phyloP scores from a whole-genome alignment of 2,329 filamentous ascomycete genomes.

The Coniosporium tulheliwenetii region DNA sequence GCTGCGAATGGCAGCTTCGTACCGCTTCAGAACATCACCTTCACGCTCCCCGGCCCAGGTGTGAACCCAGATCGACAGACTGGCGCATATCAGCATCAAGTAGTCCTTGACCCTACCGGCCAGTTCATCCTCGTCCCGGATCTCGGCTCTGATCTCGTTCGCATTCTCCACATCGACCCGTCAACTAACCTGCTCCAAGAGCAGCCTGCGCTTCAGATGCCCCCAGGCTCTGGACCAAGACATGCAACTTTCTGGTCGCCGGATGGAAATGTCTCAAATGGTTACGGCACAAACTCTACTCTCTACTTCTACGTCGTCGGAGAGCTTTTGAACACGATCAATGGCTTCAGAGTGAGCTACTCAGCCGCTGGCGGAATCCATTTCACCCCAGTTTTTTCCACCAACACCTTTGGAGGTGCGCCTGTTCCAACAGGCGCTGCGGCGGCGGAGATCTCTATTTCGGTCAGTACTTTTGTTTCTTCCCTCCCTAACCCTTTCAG shows the following conservation, averaged over 20 bases:
- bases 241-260: conserved; percentile 20
- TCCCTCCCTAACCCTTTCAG: background rate
- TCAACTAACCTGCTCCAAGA: conserved; percentile 11
- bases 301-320: conserved; percentile 25
- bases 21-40: conserved; percentile 13
- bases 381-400: conserved; percentile 29
- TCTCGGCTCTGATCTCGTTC: conserved; percentile 20
- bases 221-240: conserved; percentile 17
- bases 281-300: conserved; percentile 10
- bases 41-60: conserved; percentile 12
- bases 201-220: conserved; percentile 9
- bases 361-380: conserved; percentile 24
- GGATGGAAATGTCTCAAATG: background rate
- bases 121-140: conserved; percentile 21
- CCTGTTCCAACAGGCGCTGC: conserved; percentile 31
- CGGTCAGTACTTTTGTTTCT: conserved; percentile 6
- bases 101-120: conserved; percentile 20
- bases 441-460: conserved; percentile 38
- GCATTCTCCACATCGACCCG: conserved; percentile 14
- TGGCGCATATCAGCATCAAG: conserved; percentile 19
- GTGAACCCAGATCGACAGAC: conserved; percentile 15
- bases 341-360: conserved; percentile 32
- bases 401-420: conserved; percentile 31
- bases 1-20: conserved; percentile 24
- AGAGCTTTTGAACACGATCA: conserved; percentile 34